Conservation (phyloP, 176 grass and related monocot genomes). For the Carex littledalei region DNA sequence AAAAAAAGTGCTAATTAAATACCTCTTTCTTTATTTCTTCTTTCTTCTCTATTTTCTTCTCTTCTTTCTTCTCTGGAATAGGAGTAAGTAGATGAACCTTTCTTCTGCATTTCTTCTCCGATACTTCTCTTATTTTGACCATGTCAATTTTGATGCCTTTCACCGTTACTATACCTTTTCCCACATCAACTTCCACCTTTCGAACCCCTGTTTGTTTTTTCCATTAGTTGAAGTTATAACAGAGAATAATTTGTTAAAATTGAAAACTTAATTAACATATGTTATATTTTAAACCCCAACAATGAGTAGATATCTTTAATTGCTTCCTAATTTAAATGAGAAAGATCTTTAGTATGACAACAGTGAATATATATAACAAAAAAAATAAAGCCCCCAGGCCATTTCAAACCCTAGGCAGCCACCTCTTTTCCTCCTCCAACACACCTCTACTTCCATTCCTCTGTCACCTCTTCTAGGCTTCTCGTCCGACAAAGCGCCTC, state of each 20-base stretch:
- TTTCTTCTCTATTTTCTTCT: constrained; percentile 27
- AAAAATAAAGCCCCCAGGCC: too few species aligned
- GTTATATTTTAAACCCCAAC: background rate
- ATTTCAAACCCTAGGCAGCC: too few species aligned
- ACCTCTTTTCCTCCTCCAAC: too few species aligned
- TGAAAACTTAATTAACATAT: background rate
- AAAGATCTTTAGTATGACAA: background rate
- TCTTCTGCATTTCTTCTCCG: constrained; percentile 50
- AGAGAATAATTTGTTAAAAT: background rate
- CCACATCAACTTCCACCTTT: constrained; percentile 60
- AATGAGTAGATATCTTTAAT: background rate
- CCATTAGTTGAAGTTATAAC: background rate
- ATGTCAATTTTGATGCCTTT: constrained; percentile 56
- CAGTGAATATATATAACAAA: background rate
- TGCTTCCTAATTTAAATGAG: background rate
- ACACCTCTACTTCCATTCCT: too few species aligned
- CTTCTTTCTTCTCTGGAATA: constrained; percentile 28
- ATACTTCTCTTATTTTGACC: constrained; percentile 49
- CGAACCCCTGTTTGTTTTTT: constrained; percentile 42
- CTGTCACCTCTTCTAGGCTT: too few species aligned
- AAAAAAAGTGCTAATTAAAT: background rate
- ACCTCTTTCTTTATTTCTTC: constrained; percentile 58
- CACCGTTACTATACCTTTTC: constrained; percentile 49
- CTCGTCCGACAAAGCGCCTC: too few species aligned
- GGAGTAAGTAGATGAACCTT: constrained; percentile 49